Evolutionary conservation across 2,329 filamentous ascomycete species (phyloP).

Genomic region (Botrytis porri): DNA sequence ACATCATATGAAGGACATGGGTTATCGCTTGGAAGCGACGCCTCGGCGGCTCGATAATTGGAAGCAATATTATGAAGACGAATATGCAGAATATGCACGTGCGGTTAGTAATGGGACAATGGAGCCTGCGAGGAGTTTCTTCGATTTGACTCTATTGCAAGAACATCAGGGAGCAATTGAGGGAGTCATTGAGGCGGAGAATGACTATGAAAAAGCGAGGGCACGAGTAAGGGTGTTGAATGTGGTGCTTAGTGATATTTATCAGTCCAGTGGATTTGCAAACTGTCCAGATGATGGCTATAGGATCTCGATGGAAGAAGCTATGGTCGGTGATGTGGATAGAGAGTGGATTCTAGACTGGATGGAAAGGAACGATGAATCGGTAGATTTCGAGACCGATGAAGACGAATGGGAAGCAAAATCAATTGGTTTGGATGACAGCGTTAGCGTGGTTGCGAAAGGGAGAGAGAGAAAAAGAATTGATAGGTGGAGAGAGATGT

Average conservation of each 20-base stretch:
- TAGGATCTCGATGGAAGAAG: slow-evolving; percentile 23
- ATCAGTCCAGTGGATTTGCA: slow-evolving; percentile 24
- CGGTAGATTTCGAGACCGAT: background rate
- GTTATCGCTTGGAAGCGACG: slow-evolving; percentile 3
- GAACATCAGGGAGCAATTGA: slow-evolving; percentile 11
- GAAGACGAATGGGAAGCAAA: slow-evolving; percentile 12
- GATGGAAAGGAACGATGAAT: slow-evolving; percentile 21
- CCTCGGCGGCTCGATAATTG: slow-evolving; percentile 21
- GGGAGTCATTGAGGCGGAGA: slow-evolving; percentile 20
- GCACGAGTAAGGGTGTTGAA: slow-evolving; percentile 15
- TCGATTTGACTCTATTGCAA: slow-evolving; percentile 22
- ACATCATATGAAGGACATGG: slow-evolving; percentile 4
- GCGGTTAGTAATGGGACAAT: slow-evolving; percentile 7
- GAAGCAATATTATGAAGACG: slow-evolving; percentile 16
- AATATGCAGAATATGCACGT: slow-evolving; percentile 15
- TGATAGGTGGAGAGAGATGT: slow-evolving; percentile 1
- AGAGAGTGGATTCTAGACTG: slow-evolving; percentile 24
- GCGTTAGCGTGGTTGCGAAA: slow-evolving; percentile 15
- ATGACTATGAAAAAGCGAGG: slow-evolving; percentile 12
- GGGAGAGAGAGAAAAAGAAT: slow-evolving; percentile 17
- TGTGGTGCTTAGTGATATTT: slow-evolving; percentile 8
- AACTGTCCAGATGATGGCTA: slow-evolving; percentile 27
- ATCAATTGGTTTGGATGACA: slow-evolving; percentile 1
- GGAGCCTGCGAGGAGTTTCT: slow-evolving; percentile 17
- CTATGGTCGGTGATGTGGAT: slow-evolving; percentile 22